Base-by-base conservation (phyloP, 768 basidiomycete genomes). In the Tephrocybe sp. region DNA sequence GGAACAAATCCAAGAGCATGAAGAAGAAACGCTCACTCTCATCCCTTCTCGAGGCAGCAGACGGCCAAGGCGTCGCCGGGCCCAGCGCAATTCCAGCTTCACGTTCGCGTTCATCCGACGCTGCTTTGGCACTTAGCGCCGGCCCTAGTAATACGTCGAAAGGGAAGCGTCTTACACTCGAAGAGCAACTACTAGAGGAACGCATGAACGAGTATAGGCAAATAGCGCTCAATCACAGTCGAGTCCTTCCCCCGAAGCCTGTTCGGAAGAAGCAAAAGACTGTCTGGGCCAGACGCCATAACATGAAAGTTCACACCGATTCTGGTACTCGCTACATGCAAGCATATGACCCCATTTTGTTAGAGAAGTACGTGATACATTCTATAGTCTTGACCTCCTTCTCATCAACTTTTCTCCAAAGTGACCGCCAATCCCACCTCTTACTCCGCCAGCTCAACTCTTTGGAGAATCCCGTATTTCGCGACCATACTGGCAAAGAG, bases 271-370 rank as follows among this genome's bases (percentile, higher is more conserved):
- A 24, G 50, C 8, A 56, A 27, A 74, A 69, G 57, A 64, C 64
- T 19, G 59, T 57, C 1, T 78, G 74, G 75, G 56, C 67, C 25
- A 69, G 60, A n/a, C 68, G 71, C 27, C 57, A 65, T 29, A 74
- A 69, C 36, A 76, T 79, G 72, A 79, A 66, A 49, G 61, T 81
- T 19, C 84, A 86, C 57, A 80, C 83, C 2, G 82, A 80, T 53
- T 58, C 72, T 2, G 59, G 53, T 6, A 79, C 74, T 12, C 76
- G 79, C 1, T 86, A 86, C 58, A 82, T 86, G 83, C 84, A 82
- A 55, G 70, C 84, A 0, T 87, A 86, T 53, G 79, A 83, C 45
- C 69, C 74, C 21, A 67, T 77, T 23, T 62, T 74, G 10, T 62
- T 84, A 15, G 80, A 84, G 53, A 86, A 75, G 87, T 86, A 52